Evolutionary conservation across 106 monocot species (phyloP).

Genomic region (Allium sativum): DNA sequence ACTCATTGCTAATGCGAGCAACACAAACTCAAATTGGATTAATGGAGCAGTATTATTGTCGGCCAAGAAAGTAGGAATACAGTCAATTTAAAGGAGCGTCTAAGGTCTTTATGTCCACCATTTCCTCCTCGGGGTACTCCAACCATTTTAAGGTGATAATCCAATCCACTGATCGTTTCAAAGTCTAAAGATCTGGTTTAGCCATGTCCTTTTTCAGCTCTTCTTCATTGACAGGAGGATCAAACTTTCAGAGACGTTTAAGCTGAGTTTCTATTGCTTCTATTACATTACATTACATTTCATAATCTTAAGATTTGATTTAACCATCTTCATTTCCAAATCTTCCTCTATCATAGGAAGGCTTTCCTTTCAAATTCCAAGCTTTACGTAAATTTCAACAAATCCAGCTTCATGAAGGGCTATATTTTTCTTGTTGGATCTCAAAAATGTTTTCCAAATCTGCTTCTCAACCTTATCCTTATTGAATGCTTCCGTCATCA

Average conservation of each 20-base stretch:
- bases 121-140: constrained; percentile 89
- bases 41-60: no score
- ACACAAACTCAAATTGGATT: no score
- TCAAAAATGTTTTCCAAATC: constrained; percentile 83
- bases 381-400: constrained; percentile 86
- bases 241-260: no score
- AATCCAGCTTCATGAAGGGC: constrained; percentile 71
- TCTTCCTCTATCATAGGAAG: constrained; percentile 78
- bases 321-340: constrained; percentile 71
- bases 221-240: no score
- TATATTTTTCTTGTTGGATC: constrained; percentile 96
- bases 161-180: no score
- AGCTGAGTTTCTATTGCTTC: constrained; percentile 93
- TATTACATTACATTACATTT: constrained; percentile 65
- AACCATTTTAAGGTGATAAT: no score
- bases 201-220: no score
- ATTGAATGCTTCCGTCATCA: constrained; percentile 96
- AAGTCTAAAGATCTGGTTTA: no score
- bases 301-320: constrained; percentile 55
- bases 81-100: constrained; percentile 93
- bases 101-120: constrained; percentile 58
- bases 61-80: no score
- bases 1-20: no score
- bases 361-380: constrained; percentile 76
- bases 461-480: constrained; percentile 90